A percentile compares a stretch with the other conserved stretches of the same genome.
Evolutionary conservation across 1,284 basidiomycete genomes (phyloP).

Genomic region (Fomitopsis pinicola): DNA sequence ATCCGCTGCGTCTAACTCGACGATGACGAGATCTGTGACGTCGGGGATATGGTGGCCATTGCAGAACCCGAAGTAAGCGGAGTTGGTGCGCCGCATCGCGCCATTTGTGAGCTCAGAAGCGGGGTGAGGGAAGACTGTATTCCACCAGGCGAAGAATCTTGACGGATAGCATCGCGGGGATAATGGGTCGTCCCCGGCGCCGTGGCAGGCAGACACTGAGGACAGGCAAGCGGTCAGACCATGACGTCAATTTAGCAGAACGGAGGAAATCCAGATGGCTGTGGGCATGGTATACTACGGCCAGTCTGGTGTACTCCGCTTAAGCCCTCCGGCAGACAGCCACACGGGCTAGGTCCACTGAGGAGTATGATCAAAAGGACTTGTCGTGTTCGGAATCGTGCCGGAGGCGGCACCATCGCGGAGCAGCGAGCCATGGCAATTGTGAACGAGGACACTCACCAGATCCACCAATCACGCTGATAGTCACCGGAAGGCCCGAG

Average conservation of each 20-base stretch:
- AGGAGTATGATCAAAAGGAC: too few relatives aligned
- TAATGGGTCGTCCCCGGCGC: conserved; percentile 88
- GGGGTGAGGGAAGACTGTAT: conserved; percentile 89
- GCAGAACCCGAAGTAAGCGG: conserved; percentile 92
- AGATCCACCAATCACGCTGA: conserved; percentile 88
- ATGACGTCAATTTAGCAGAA: neutral
- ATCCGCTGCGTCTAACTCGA: conserved; percentile 91
- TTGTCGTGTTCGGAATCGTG: too few relatives aligned
- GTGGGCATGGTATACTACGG: too few relatives aligned
- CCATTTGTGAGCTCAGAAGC: conserved; percentile 94
- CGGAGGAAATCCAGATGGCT: neutral
- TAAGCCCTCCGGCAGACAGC: too few relatives aligned
- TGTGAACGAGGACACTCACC: conserved; percentile 42
- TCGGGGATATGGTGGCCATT: conserved; percentile 89
- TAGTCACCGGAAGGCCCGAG: conserved; percentile 82
- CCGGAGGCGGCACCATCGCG: neutral
- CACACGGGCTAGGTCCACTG: too few relatives aligned
- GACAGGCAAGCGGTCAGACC: conserved; percentile 2
- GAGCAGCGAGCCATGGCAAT: neutral
- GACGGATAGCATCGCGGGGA: conserved; percentile 85
- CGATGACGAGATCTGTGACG: conserved; percentile 85
- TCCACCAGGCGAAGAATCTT: conserved; percentile 94
- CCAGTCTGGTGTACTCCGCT: too few relatives aligned
- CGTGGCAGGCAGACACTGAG: conserved; percentile 87
- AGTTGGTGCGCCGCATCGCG: conserved; percentile 84